Conservation (phyloP, 257 asterid species). For the Asclepias syriaca region DNA sequence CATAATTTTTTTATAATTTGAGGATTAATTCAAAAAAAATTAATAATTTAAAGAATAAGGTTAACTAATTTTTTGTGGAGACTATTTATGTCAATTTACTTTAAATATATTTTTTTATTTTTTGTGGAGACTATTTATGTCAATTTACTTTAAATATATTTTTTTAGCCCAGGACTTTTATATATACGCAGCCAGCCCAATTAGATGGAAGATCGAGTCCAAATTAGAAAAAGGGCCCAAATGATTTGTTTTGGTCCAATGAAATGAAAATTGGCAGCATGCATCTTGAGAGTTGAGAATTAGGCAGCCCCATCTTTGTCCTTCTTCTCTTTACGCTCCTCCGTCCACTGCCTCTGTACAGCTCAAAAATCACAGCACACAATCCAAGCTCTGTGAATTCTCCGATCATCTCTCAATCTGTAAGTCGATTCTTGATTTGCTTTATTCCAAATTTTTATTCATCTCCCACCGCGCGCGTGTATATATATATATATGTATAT, state of each 20-base stretch:
- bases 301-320: background rate
- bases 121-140: no score
- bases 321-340: background rate
- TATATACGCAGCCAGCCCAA: no score
- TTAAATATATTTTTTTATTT: no score
- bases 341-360: constrained; percentile 14
- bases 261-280: background rate
- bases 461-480: background rate
- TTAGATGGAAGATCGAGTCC: background rate
- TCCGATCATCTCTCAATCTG: constrained; percentile 27
- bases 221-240: background rate
- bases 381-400: constrained; percentile 2
- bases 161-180: no score
- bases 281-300: background rate
- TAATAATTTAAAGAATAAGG: no score
- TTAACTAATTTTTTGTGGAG: no score
- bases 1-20: no score
- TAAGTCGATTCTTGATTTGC: constrained; percentile 22
- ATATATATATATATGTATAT: background rate
- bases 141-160: no score
- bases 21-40: no score
- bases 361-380: constrained; percentile 11
- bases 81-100: no score
- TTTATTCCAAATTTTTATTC: background rate
- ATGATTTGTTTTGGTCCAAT: background rate